phyloP scores from a whole-genome alignment of 1,139 yeast species.

The Yamadazyma conglobata region DNA sequence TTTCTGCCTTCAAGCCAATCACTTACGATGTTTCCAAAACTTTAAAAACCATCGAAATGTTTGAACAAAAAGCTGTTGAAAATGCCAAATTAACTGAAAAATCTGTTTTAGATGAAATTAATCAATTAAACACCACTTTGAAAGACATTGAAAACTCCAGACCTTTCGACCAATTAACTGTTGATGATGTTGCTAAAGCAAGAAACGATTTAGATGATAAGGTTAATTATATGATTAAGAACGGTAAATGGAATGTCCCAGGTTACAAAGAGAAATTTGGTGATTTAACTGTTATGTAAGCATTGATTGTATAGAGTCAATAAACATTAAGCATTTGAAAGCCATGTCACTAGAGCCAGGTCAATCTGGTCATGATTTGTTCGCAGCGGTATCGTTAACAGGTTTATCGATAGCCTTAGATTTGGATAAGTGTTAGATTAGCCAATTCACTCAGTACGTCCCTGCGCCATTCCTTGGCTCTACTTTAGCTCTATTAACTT shows the following conservation, averaged over 20 bases:
- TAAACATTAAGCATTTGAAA: too few relatives aligned
- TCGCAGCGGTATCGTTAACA: too few relatives aligned
- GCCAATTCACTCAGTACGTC: too few relatives aligned
- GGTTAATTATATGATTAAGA: conserved; percentile 91
- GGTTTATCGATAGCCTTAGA: too few relatives aligned
- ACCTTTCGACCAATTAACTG: conserved; percentile 95
- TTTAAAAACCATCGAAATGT: conserved; percentile 85
- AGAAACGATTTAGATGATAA: conserved; percentile 97
- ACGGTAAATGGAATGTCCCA: conserved; percentile 98
- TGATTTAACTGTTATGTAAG: conserved; percentile 88
- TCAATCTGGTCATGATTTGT: too few relatives aligned
- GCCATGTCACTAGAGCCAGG: too few relatives aligned
- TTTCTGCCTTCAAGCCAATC: conserved; percentile 73
- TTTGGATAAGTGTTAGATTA: too few relatives aligned
- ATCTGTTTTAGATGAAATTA: conserved; percentile 81
- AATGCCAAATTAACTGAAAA: conserved; percentile 93
- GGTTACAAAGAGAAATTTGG: conserved; percentile 98
- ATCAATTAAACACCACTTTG: conserved; percentile 82
- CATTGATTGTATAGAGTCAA: too few relatives aligned
- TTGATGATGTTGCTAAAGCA: conserved; percentile 90
- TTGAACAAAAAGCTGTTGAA: conserved; percentile 92
- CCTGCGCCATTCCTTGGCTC: too few relatives aligned
- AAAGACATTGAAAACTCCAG: conserved; percentile 94
- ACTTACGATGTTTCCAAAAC: conserved; percentile 86
- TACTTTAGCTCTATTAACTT: too few relatives aligned